Base-by-base conservation (phyloP, 495 filamentous ascomycete genomes). In the Xylaria curta region DNA sequence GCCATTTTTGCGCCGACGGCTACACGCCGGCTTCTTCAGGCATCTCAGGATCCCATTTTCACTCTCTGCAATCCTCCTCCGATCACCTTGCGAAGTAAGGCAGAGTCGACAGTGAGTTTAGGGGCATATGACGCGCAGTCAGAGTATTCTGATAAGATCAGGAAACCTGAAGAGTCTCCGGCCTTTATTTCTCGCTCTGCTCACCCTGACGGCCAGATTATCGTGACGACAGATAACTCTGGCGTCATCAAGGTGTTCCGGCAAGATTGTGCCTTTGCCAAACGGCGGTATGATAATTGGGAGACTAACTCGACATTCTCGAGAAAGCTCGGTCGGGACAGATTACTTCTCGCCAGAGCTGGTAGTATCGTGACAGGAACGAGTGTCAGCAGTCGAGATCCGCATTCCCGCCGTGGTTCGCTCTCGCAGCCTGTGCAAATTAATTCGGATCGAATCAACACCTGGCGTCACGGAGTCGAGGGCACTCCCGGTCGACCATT, bases 61-160 rank as follows among this genome's bases (percentile, higher is more conserved):
- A 95, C 98, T 76, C 87, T 98, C 26, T 98, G 96, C 84, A 98
- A 99, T 76, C 96, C 96, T 12, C 95, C 95, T 10, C 95, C 94
- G 0, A 89, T 99, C 10, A 94, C 91, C 2, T 88, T 99, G 9
- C 84, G 94, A 44, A 92, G 89, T 71, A 85, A 91, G n/a, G 88
- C 90, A 44, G 92, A 95, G 66, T 79, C 78, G 9, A 83, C 86
- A 13, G 84, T 84, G 1, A 83, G 80, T 69, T 66, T 68, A 51
- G 44, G 85, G 49, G 70, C 73, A 1, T 76, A 78, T 3, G 79
- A 78, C 67, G 75, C 79, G 72, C 73, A 81, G 68, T 78, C 81
- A 15, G 79, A 81, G 68, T 78, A 72, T 17, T 80, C 80, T 40
- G 70, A 72, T 28, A 78, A 66, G 15, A 66, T 72, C 63, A 84